A percentile compares a stretch with the other conserved stretches of the same genome.
Evolutionary conservation across 192 early-diverging fungal genomes (phyloP).

Genomic region (Umbelopsis ramanniana): DNA sequence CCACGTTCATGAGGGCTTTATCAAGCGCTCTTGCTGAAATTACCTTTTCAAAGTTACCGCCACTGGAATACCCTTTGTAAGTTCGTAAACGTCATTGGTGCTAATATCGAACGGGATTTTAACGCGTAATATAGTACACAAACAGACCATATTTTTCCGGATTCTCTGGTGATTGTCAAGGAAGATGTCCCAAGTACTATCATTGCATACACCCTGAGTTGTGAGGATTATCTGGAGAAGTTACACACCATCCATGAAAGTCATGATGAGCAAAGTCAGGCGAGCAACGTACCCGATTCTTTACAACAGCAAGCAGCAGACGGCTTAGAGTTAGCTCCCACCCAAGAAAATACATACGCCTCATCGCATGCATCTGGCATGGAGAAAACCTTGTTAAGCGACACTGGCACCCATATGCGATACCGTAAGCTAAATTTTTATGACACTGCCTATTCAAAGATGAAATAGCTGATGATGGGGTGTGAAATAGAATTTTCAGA

Average conservation of each 20-base stretch:
- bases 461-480: no score
- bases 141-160: slow-evolving; percentile 87
- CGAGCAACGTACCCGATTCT: background rate
- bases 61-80: slow-evolving; percentile 80
- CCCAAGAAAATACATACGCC: background rate
- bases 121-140: slow-evolving; percentile 46
- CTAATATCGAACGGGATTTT: background rate
- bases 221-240: slow-evolving; percentile 68
- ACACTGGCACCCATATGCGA: slow-evolving; percentile 73
- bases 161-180: slow-evolving; percentile 82
- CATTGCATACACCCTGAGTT: slow-evolving; percentile 84
- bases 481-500: slow-evolving; percentile 65
- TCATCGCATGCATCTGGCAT: slow-evolving; percentile 31
- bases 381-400: slow-evolving; percentile 64
- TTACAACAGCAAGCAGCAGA: slow-evolving; percentile 15
- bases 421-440: slow-evolving; percentile 54
- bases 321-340: background rate
- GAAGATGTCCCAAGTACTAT: slow-evolving; percentile 94
- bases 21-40: slow-evolving; percentile 73
- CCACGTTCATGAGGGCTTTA: slow-evolving; percentile 74
- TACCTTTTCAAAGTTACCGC: slow-evolving; percentile 62
- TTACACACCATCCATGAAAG: slow-evolving; percentile 41
- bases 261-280: background rate
- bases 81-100: slow-evolving; percentile 23
- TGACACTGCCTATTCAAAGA: background rate